Conservation (phyloP, 1,139 yeast species). For the Arxiozyma telluris region DNA sequence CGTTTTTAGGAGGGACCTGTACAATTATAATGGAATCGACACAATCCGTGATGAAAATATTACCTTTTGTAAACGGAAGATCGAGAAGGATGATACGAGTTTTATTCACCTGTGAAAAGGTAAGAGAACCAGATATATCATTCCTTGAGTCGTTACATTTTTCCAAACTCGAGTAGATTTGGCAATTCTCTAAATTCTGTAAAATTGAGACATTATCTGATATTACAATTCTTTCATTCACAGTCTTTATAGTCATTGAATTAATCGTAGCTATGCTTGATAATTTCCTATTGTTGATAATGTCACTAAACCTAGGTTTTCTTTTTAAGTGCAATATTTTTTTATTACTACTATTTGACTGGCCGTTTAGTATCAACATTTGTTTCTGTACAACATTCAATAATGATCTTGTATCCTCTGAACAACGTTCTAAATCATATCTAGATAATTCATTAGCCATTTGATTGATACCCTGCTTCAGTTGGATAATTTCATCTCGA, state of each 20-base stretch:
- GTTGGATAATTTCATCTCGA: conserved; percentile 6
- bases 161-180: not conserved
- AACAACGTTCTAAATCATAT: conserved; percentile 16
- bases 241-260: not conserved
- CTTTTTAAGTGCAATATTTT: conserved; percentile 3
- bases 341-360: not conserved
- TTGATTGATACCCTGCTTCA: conserved; percentile 11
- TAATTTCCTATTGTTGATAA: not conserved
- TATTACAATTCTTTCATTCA: not conserved
- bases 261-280: not conserved
- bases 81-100: conserved; percentile 8
- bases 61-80: conserved; percentile 16
- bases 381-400: conserved; percentile 10
- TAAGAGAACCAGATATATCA: conserved; percentile 11
- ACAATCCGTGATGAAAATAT: conserved; percentile 15
- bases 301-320: not conserved
- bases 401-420: conserved; percentile 11
- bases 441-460: conserved; percentile 12
- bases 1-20: conserved; percentile 7
- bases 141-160: not conserved
- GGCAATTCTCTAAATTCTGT: conserved; percentile 6
- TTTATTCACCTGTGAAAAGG: conserved; percentile 9
- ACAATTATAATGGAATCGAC: conserved; percentile 10
- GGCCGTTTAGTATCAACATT: not conserved
- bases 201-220: not conserved